phyloP scores from a whole-genome alignment of 805 yeast genomes.

The Ascoidea rubescens region DNA sequence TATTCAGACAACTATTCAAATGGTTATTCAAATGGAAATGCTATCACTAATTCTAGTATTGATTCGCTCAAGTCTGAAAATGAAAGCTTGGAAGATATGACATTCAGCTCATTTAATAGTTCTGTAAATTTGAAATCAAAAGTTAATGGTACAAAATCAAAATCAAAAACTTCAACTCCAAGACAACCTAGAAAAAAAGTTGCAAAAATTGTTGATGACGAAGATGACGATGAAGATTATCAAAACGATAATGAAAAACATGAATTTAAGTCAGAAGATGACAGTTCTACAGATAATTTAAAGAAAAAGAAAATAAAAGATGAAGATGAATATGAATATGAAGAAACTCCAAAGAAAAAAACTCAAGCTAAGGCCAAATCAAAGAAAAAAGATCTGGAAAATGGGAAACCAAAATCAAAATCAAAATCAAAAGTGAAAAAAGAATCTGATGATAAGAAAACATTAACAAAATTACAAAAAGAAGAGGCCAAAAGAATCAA shows the following conservation, averaged over 20 bases:
- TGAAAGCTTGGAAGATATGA: too few species aligned
- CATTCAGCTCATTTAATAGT: too few species aligned
- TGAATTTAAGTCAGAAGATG: not conserved
- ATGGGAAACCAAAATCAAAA: slow-evolving; percentile 3
- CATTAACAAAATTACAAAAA: not conserved
- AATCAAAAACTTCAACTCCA: too few species aligned
- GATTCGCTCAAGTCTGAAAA: too few species aligned
- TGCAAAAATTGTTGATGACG: slow-evolving; percentile 2
- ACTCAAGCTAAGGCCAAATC: slow-evolving; percentile 2
- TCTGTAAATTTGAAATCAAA: too few species aligned
- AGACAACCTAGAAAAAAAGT: slow-evolving; percentile 2
- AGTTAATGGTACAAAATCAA: too few species aligned
- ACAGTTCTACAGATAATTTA: slow-evolving; percentile 1
- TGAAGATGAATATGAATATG: slow-evolving; percentile 1
- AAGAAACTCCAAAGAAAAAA: slow-evolving; percentile 1
- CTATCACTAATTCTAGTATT: too few species aligned
- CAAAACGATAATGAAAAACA: slow-evolving; percentile 5
- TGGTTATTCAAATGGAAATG: too few species aligned
- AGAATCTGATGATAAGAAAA: slow-evolving; percentile 6
- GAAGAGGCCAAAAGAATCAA: slow-evolving; percentile 10
- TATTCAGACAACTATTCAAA: too few species aligned
- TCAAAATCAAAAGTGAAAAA: slow-evolving; percentile 7
- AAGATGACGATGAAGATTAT: slow-evolving; percentile 8
- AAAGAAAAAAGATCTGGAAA: slow-evolving; percentile 3
- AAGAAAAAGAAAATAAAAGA: slow-evolving; percentile 1